Conservation (phyloP, 768 basidiomycete species). For the Neoboletus brunneissimus region DNA sequence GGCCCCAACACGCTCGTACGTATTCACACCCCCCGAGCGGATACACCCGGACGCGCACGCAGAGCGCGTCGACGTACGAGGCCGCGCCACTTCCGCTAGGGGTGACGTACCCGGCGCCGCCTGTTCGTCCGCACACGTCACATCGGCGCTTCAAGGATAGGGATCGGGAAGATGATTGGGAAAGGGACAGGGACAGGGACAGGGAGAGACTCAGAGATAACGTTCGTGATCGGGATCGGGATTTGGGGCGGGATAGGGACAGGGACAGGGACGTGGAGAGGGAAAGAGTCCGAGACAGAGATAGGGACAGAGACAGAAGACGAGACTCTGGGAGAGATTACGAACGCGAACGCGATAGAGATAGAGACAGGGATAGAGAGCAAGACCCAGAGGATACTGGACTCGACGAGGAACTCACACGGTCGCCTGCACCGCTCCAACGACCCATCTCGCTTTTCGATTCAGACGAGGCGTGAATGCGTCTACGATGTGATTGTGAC, state of each 20-base stretch:
- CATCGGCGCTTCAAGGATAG: slow-evolving; percentile 13
- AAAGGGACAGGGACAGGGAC: neutral
- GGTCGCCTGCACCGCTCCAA: slow-evolving; percentile 28
- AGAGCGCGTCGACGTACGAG: slow-evolving; percentile 24
- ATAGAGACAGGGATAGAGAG: neutral
- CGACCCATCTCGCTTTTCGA: slow-evolving; percentile 34
- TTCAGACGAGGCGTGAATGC: slow-evolving; percentile 19
- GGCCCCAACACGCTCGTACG: neutral
- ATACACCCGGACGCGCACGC: slow-evolving; percentile 9
- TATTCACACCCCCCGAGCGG: neutral
- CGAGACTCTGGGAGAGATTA: neutral
- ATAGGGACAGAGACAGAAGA: neutral
- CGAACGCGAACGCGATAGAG: neutral
- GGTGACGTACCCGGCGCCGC: slow-evolving; percentile 27
- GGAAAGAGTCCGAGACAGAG: neutral
- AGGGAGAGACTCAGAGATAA: neutral
- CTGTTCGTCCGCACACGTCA: slow-evolving; percentile 24
- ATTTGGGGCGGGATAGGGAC: neutral
- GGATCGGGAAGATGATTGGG: neutral
- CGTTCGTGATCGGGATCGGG: slow-evolving; percentile 1
- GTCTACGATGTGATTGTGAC: neutral
- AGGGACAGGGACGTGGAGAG: neutral
- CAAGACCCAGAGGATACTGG: slow-evolving; percentile 8
- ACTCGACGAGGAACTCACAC: slow-evolving; percentile 10
- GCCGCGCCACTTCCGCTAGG: slow-evolving; percentile 27